Conservation (phyloP, 2,329 filamentous ascomycete genomes). For the Verticillium klebahnii region DNA sequence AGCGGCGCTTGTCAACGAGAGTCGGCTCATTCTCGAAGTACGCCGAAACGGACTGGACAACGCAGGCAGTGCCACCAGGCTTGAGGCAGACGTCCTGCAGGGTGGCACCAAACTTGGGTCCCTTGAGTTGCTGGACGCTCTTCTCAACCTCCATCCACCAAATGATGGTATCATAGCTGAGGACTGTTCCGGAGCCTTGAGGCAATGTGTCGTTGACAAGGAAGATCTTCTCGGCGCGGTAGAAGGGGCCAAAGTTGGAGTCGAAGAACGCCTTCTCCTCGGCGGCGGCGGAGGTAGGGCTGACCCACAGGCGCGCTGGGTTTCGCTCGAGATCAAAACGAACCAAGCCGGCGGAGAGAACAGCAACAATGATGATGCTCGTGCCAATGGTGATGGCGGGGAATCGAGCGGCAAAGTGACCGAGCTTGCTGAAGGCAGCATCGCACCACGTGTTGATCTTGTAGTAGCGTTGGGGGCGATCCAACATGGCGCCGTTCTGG, state of each 20-base stretch:
- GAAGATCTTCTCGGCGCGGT: slow-evolving; percentile 89
- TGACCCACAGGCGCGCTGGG: slow-evolving; percentile 93
- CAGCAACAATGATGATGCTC: slow-evolving; percentile 68
- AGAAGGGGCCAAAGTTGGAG: slow-evolving; percentile 89
- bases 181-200: slow-evolving; percentile 65
- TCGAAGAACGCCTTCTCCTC: slow-evolving; percentile 95
- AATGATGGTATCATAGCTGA: slow-evolving; percentile 80
- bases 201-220: slow-evolving; percentile 78
- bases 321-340: slow-evolving; percentile 86
- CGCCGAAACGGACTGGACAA: slow-evolving; percentile 86
- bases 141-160: slow-evolving; percentile 96
- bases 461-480: slow-evolving; percentile 76
- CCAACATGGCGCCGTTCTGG: slow-evolving; percentile 69
- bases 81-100: slow-evolving; percentile 91
- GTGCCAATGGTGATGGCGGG: slow-evolving; percentile 76
- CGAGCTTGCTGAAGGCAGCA: slow-evolving; percentile 72
- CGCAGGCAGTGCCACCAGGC: slow-evolving; percentile 82
- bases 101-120: slow-evolving; percentile 60
- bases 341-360: slow-evolving; percentile 85
- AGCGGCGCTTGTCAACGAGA: slow-evolving; percentile 58
- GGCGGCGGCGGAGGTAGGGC: slow-evolving; percentile 83
- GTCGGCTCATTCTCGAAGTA: slow-evolving; percentile 72
- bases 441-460: slow-evolving; percentile 80
- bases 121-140: slow-evolving; percentile 68
- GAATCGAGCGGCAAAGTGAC: slow-evolving; percentile 75